These are phyloP conservation scores for Dalbergia cultrata DNA, from an alignment of 306 rosid genomes.

Conservation along the genomic window DNA sequence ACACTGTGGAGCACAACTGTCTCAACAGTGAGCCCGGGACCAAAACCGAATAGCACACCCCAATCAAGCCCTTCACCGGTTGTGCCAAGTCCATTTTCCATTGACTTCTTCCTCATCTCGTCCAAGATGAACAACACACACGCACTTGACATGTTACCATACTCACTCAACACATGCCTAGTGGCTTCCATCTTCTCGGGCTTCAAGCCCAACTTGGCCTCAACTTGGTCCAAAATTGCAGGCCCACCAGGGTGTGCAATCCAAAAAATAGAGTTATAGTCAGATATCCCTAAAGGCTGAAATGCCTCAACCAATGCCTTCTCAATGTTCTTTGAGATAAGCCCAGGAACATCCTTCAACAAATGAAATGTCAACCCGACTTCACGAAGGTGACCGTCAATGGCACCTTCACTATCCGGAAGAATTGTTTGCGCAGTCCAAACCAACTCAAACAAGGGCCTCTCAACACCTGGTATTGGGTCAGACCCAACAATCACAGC, in stretches of 20 bases:
- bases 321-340: neutral
- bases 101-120: conserved; percentile 43
- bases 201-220: conserved; percentile 45
- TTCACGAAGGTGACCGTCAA: conserved; percentile 43
- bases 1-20: conserved; percentile 46
- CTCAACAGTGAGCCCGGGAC: conserved; percentile 50
- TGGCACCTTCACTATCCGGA: conserved; percentile 45
- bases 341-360: conserved; percentile 46
- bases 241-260: conserved; percentile 50
- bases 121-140: conserved; percentile 46
- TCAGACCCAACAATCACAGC: too few relatives aligned
- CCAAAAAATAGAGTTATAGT: conserved; percentile 50
- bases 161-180: conserved; percentile 36
- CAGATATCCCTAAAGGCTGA: conserved; percentile 45
- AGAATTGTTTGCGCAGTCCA: too few relatives aligned
- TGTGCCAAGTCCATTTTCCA: conserved; percentile 18
- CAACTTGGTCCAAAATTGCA: conserved; percentile 45
- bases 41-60: conserved; percentile 52
- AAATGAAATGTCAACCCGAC: conserved; percentile 48
- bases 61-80: conserved; percentile 52
- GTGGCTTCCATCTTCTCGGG: conserved; percentile 49
- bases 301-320: conserved; percentile 13
- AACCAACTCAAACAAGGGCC: too few relatives aligned
- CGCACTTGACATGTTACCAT: conserved; percentile 54
- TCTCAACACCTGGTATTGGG: too few relatives aligned